phyloP scores from a whole-genome alignment of 169 alveolate genomes.

The Eimeria tenella region DNA sequence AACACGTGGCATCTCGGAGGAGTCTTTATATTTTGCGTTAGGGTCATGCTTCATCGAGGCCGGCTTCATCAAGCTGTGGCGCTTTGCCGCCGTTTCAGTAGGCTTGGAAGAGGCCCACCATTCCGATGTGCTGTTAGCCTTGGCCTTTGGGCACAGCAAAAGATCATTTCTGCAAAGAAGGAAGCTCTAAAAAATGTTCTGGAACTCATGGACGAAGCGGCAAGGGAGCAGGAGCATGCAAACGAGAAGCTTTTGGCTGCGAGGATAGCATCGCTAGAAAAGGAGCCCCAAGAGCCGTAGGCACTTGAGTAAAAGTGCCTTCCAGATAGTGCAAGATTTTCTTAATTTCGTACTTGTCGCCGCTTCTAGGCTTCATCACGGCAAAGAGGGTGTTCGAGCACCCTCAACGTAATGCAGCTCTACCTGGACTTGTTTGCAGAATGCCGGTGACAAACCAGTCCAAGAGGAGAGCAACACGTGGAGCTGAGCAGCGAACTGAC shows the following conservation, averaged over 20 bases:
- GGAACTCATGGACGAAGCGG: background rate
- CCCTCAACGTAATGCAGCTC: too few relatives aligned
- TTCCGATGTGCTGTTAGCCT: constrained; percentile 41
- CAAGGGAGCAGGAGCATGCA: constrained; percentile 4
- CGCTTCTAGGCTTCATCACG: too few relatives aligned
- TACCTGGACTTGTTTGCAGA: background rate
- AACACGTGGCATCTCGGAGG: constrained; percentile 23
- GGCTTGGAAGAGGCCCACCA: background rate
- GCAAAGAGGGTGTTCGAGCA: too few relatives aligned
- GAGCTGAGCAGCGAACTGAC: background rate
- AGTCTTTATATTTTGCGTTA: constrained; percentile 25
- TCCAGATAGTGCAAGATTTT: background rate
- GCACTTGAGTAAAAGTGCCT: background rate
- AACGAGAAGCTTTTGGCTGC: background rate
- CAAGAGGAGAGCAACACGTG: constrained; percentile 14
- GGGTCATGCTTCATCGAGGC: constrained; percentile 29
- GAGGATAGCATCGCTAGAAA: background rate
- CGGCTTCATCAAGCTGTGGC: constrained; percentile 38
- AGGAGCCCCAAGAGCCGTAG: constrained; percentile 40
- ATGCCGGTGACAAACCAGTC: background rate
- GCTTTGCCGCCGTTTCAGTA: constrained; percentile 40
- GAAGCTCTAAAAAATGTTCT: background rate
- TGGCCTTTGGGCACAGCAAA: constrained; percentile 50
- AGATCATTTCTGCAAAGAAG: background rate
- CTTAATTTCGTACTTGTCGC: too few relatives aligned